These are phyloP conservation scores for Penicillium diatomitis DNA, from an alignment of 495 filamentous ascomycete species.

Conservation along the genomic window DNA sequence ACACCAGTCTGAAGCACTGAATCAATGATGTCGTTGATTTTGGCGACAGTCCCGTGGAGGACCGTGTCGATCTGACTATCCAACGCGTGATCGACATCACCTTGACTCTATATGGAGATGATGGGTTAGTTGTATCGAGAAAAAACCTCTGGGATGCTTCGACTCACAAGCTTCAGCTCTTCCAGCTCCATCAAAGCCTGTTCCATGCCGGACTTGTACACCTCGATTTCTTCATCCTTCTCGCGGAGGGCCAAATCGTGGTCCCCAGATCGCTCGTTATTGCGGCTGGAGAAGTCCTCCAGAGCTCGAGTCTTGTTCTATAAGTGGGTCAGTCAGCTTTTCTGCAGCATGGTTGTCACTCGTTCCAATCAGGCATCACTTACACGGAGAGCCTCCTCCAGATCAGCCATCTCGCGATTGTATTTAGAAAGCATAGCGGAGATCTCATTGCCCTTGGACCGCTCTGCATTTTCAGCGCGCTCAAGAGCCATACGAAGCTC, in stretches of 20 bases:
- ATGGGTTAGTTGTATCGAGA: not conserved
- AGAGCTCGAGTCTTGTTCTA: slow-evolving; percentile 74
- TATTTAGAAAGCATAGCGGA: slow-evolving; percentile 91
- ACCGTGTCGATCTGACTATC: slow-evolving; percentile 88
- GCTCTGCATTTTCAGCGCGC: slow-evolving; percentile 85
- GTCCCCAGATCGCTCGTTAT: slow-evolving; percentile 73
- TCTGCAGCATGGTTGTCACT: not conserved
- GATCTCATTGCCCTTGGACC: slow-evolving; percentile 85
- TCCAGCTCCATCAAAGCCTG: slow-evolving; percentile 86
- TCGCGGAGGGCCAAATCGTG: slow-evolving; percentile 75
- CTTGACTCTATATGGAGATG: slow-evolving; percentile 41
- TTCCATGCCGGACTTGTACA: slow-evolving; percentile 95
- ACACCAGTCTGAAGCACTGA: slow-evolving; percentile 91
- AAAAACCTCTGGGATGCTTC: not conserved
- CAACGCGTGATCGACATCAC: slow-evolving; percentile 69
- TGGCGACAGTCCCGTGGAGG: slow-evolving; percentile 72
- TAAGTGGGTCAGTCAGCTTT: slow-evolving; percentile 10
- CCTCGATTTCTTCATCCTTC: slow-evolving; percentile 95
- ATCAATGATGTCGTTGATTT: slow-evolving; percentile 97
- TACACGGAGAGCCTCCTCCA: slow-evolving; percentile 81
- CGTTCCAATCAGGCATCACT: slow-evolving; percentile 3
- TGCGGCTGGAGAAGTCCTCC: slow-evolving; percentile 70
- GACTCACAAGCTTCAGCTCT: slow-evolving; percentile 55
- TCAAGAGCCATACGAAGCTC: slow-evolving; percentile 89
- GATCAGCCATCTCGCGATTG: slow-evolving; percentile 91